These are phyloP conservation scores for Lichtheimia hyalospora DNA, from an alignment of 371 early-diverging fungal species.

Conservation along the genomic window DNA sequence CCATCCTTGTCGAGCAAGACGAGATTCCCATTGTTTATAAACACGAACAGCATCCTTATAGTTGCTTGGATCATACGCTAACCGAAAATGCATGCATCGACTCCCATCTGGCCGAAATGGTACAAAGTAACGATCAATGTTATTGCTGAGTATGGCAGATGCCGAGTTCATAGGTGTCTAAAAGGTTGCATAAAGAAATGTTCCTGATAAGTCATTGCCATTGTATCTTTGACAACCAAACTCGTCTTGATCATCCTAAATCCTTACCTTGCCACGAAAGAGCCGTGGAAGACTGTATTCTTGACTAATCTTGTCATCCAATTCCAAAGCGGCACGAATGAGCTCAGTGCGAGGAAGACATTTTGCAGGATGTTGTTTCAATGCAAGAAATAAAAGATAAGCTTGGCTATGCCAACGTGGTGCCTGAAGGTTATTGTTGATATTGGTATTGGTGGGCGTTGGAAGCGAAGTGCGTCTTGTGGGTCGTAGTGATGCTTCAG, in stretches of 20 bases:
- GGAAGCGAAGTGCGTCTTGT: background rate
- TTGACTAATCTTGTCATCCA: slow-evolving; percentile 70
- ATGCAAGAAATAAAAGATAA: slow-evolving; percentile 75
- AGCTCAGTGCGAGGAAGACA: slow-evolving; percentile 69
- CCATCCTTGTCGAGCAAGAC: slow-evolving; percentile 71
- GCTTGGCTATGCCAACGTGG: slow-evolving; percentile 89
- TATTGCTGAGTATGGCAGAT: slow-evolving; percentile 75
- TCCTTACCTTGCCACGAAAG: slow-evolving; percentile 77
- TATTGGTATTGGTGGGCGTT: background rate
- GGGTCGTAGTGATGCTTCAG: background rate
- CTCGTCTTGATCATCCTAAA: too few relatives aligned
- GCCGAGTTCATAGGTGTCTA: slow-evolving; percentile 84
- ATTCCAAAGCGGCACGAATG: slow-evolving; percentile 64
- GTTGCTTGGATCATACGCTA: slow-evolving; percentile 76
- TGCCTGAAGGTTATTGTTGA: slow-evolving; percentile 45
- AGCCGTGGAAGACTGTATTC: slow-evolving; percentile 68
- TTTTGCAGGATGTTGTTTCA: slow-evolving; percentile 67
- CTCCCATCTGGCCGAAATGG: slow-evolving; percentile 67
- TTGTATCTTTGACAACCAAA: too few relatives aligned
- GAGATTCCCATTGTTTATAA: slow-evolving; percentile 75
- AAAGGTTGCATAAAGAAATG: background rate
- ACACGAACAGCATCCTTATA: slow-evolving; percentile 64
- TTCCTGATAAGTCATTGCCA: too few relatives aligned
- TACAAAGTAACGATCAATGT: slow-evolving; percentile 76
- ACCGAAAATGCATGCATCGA: slow-evolving; percentile 64